Evolutionary conservation across 352 stramenopile genomes (phyloP).

Genomic region (Phytophthora aleatoria): DNA sequence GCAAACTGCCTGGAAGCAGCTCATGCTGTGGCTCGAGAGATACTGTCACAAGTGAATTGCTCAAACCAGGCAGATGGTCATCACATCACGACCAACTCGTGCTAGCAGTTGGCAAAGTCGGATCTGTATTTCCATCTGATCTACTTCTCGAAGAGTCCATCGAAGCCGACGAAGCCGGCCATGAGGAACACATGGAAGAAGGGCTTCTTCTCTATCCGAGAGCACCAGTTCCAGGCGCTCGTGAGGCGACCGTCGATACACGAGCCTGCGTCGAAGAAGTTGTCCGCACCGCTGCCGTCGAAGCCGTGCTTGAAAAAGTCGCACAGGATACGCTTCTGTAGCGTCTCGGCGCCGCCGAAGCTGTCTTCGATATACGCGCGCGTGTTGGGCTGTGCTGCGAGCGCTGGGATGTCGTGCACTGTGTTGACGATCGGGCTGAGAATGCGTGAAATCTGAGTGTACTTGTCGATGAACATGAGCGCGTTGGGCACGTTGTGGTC

Average conservation of each 20-base stretch:
- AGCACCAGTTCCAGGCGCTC: slow-evolving; percentile 94
- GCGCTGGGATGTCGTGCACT: slow-evolving; percentile 49
- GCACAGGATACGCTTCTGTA: slow-evolving; percentile 83
- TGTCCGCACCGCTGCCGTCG: slow-evolving; percentile 92
- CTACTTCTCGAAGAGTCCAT: slow-evolving; percentile 92
- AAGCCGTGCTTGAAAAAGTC: slow-evolving; percentile 96
- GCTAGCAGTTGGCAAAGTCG: slow-evolving; percentile 19
- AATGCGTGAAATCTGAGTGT: slow-evolving; percentile 88
- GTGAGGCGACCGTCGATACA: slow-evolving; percentile 94
- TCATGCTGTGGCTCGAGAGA: background rate
- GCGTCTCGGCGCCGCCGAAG: slow-evolving; percentile 66
- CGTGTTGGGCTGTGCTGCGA: slow-evolving; percentile 51
- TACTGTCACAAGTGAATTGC: slow-evolving; percentile 6
- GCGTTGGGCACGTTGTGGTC: slow-evolving; percentile 96
- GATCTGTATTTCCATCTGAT: slow-evolving; percentile 28
- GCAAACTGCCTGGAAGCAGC: slow-evolving; percentile 1
- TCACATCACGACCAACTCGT: slow-evolving; percentile 9
- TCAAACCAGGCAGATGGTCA: slow-evolving; percentile 12
- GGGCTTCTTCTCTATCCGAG: slow-evolving; percentile 88
- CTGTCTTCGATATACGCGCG: slow-evolving; percentile 72
- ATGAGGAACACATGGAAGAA: slow-evolving; percentile 94
- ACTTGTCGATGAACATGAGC: slow-evolving; percentile 97
- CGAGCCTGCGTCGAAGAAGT: slow-evolving; percentile 77
- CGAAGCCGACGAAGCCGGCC: slow-evolving; percentile 92
- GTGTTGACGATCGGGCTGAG: slow-evolving; percentile 69